Evolutionary conservation across 352 stramenopile genomes (phyloP).

Genomic region (Phytopythium cucurbitacearum): DNA sequence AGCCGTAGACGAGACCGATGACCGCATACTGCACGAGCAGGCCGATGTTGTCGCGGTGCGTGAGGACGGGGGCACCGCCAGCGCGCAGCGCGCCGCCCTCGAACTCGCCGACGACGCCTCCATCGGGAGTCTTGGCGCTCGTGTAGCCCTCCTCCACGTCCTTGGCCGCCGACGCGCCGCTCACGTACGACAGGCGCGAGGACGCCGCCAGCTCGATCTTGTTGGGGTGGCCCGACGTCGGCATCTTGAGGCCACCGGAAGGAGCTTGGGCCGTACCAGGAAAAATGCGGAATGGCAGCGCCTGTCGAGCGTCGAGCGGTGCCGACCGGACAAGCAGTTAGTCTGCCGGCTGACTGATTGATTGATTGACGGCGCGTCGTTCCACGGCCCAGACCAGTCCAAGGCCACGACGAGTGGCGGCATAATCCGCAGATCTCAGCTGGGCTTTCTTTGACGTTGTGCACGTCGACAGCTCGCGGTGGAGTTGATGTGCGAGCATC

Average conservation of each 20-base stretch:
- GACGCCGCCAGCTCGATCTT: slow-evolving; percentile 21
- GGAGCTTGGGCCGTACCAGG: slow-evolving; percentile 10
- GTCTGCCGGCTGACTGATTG: too few species aligned
- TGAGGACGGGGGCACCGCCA: slow-evolving; percentile 29
- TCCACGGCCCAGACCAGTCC: too few species aligned
- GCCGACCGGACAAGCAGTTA: too few species aligned
- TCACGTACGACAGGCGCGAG: background rate
- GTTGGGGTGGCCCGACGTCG: slow-evolving; percentile 16
- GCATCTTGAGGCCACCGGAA: slow-evolving; percentile 2
- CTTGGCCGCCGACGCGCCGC: background rate
- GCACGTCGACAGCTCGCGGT: too few species aligned
- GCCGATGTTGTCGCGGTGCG: slow-evolving; percentile 24
- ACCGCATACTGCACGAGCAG: slow-evolving; percentile 32
- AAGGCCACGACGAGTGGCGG: too few species aligned
- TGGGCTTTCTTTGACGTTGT: too few species aligned
- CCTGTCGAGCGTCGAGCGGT: too few species aligned
- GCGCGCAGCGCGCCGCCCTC: slow-evolving; percentile 17
- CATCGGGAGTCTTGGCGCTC: background rate
- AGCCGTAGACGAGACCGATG: slow-evolving; percentile 37
- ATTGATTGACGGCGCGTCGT: too few species aligned
- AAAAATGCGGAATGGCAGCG: slow-evolving; percentile 10
- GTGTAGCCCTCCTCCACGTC: slow-evolving; percentile 13
- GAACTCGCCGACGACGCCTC: slow-evolving; percentile 9
- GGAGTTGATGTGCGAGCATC: too few species aligned
- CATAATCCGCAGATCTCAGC: too few species aligned